Base-by-base conservation (phyloP, 1,284 basidiomycete genomes). In the Ganoderma resinaceum region DNA sequence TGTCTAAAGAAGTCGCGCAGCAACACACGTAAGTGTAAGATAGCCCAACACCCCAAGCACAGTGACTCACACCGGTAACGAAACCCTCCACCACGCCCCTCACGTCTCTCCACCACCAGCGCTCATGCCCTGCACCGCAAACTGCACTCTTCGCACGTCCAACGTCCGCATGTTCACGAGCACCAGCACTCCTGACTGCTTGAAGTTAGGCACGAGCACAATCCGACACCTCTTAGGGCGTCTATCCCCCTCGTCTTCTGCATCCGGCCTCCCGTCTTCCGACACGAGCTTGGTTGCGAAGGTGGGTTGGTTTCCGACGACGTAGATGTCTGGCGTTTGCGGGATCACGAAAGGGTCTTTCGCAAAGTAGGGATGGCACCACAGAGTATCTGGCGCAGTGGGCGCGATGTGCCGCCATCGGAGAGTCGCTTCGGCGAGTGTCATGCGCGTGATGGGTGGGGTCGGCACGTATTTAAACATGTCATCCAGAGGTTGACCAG, bases 341-440 rank as follows among this genome's bases (percentile, higher is more conserved):
- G 84, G 79, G 49, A 99, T 84, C 66, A 98, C 86, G 80, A 99
- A 99, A 0, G 98, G 98, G 79, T 99, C 98, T 11, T 84, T 82
- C 46, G 89, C 86, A 63, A 94, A 91, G 82, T 94, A 99, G 11
- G 98, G 98, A 79, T 98, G 97, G 77, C 97, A 98, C 96, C 96
- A 99, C 1, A 99, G 86, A 1, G 98, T 99, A 80, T 99, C 98
- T 16, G 98, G 98, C 16, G 97, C 96, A 1, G 97, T 99, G 0
- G 98, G 98, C 12, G 98, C 97, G 75, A 98, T 89, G 81, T 99
- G 98, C 70, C 95, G 86, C 98, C 97, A 99, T 76, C 88, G 89
- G 14, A 99, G 84, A 18, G 95, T 97, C 61, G 91, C 86, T 72
- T 89, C 86, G 3, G 95, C 90, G 75, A 98, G 87, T 4, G 86